Percentiles rank a stretch among this genome's conserved stretches.
phyloP scores from a whole-genome alignment of 306 rosid genomes.

The Rubus parviflorus region DNA sequence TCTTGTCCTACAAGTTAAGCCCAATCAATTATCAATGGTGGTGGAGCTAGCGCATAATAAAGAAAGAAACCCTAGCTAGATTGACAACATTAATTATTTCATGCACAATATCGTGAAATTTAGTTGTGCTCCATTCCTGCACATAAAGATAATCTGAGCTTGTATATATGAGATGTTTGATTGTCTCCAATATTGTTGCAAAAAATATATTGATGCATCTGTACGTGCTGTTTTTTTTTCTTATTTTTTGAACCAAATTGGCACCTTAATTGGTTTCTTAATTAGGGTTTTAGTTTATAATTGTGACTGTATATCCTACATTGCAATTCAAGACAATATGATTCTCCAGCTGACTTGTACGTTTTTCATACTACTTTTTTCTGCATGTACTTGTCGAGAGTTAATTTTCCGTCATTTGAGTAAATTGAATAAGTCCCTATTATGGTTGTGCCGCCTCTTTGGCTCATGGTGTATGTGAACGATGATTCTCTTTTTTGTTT shows the following conservation, averaged over 20 bases:
- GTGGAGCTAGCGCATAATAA: background rate
- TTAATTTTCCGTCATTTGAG: background rate
- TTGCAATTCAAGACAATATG: background rate
- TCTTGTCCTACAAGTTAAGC: constrained; percentile 42
- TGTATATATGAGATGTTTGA: background rate
- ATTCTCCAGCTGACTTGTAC: background rate
- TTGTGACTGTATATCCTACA: background rate
- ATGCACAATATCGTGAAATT: background rate
- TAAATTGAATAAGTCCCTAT: background rate
- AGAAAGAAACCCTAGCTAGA: background rate
- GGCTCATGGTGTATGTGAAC: no score
- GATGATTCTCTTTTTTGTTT: no score
- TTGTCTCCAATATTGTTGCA: background rate
- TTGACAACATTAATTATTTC: no score
- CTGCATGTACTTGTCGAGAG: background rate
- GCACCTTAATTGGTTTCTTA: background rate
- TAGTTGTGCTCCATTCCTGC: constrained; percentile 27
- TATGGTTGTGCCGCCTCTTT: no score
- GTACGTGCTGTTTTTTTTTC: background rate
- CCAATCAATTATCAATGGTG: constrained; percentile 2
- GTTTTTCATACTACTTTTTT: no score
- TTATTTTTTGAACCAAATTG: background rate
- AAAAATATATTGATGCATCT: background rate
- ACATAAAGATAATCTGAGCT: background rate
- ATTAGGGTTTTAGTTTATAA: background rate